phyloP scores from a whole-genome alignment of 2,329 filamentous ascomycete genomes.

The Dothideomycetes sp. region DNA sequence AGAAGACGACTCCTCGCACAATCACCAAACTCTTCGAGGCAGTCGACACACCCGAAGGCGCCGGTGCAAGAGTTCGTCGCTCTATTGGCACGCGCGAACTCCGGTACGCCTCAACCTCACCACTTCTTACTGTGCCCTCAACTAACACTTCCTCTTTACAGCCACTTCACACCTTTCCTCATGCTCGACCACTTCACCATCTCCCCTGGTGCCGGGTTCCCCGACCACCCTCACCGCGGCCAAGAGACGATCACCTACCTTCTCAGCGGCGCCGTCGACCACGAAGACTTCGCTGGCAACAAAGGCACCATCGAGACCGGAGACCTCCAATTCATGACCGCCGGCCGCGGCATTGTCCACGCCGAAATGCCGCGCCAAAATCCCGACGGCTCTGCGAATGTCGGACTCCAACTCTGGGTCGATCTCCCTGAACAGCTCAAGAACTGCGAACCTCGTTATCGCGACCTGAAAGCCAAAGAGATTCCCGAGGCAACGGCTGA shows the following conservation, averaged over 20 bases:
- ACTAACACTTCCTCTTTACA: not conserved
- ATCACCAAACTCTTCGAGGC: slow-evolving; percentile 80
- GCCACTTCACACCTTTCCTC: too few relatives aligned
- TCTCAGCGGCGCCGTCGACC: slow-evolving; percentile 74
- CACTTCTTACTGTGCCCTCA: not conserved
- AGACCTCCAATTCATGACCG: slow-evolving; percentile 98
- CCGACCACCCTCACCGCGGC: slow-evolving; percentile 74
- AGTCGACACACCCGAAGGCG: slow-evolving; percentile 77
- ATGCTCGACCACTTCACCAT: slow-evolving; percentile 94
- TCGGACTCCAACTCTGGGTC: slow-evolving; percentile 93
- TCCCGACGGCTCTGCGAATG: slow-evolving; percentile 63
- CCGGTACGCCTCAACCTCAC: slow-evolving; percentile 71
- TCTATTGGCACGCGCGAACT: slow-evolving; percentile 78
- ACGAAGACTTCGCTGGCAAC: slow-evolving; percentile 86
- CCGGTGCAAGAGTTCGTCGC: slow-evolving; percentile 75
- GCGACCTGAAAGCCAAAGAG: slow-evolving; percentile 69
- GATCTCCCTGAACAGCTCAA: slow-evolving; percentile 78
- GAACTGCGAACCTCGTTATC: slow-evolving; percentile 82
- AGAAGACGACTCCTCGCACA: slow-evolving; percentile 61
- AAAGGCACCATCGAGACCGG: slow-evolving; percentile 73
- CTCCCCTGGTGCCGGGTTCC: slow-evolving; percentile 73
- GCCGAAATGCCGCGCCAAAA: slow-evolving; percentile 88
- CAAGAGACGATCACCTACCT: slow-evolving; percentile 90
- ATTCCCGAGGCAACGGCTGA: slow-evolving; percentile 68
- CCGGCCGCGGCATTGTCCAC: slow-evolving; percentile 83